Conservation (phyloP, 805 yeast genomes). For the Candida argentea region DNA sequence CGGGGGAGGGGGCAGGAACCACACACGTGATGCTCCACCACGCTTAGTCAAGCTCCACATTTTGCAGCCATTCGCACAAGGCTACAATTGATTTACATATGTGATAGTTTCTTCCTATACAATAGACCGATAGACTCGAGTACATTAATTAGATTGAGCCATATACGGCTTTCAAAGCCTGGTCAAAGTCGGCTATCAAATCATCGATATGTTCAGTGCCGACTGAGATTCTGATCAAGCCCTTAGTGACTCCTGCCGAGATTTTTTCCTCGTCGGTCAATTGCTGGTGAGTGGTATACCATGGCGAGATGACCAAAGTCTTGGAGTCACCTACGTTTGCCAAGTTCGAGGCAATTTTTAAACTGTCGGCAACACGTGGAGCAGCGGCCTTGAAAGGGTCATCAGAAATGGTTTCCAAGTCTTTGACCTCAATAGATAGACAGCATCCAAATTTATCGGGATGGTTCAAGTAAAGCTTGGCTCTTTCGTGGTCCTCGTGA, state of each 20-base stretch:
- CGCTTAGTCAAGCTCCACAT: too few species aligned
- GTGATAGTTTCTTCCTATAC: too few species aligned
- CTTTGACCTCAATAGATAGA: conserved; percentile 81
- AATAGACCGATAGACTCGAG: too few species aligned
- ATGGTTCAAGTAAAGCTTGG: conserved; percentile 64
- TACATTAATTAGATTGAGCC: too few species aligned
- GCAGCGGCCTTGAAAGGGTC: conserved; percentile 65
- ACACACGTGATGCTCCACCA: too few species aligned
- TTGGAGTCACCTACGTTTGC: conserved; percentile 97
- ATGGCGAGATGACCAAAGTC: conserved; percentile 92
- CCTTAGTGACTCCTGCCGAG: conserved; percentile 82
- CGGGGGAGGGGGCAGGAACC: neutral
- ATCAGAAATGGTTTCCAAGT: conserved; percentile 28
- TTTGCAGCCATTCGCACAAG: too few species aligned
- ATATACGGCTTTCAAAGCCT: conserved; percentile 63
- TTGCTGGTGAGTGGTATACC: conserved; percentile 93
- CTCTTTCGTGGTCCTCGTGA: conserved; percentile 68
- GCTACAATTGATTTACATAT: too few species aligned
- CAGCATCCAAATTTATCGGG: conserved; percentile 69
- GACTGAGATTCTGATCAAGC: conserved; percentile 75
- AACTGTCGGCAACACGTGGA: conserved; percentile 72
- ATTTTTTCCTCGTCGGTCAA: conserved; percentile 69
- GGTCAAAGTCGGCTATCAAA: conserved; percentile 66
- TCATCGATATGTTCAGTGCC: conserved; percentile 84
- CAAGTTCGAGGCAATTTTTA: conserved; percentile 81